These are phyloP conservation scores for Penicillium oxalicum DNA, from an alignment of 2,329 filamentous ascomycete species.

Conservation along the genomic window DNA sequence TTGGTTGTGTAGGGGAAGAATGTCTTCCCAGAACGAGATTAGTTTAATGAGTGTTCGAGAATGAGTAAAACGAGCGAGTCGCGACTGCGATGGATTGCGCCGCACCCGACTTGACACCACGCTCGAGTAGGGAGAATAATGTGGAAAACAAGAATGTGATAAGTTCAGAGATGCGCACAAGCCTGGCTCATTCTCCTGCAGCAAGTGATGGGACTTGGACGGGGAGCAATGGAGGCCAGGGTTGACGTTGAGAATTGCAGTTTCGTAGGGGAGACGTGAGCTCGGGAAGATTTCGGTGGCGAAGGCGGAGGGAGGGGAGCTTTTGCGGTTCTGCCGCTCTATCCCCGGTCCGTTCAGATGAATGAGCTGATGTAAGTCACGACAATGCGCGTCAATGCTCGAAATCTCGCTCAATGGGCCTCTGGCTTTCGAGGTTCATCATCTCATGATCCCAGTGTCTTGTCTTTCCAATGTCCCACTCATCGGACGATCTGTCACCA, in stretches of 20 bases:
- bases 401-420: slow-evolving; percentile 9
- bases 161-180: slow-evolving; percentile 27
- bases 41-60: slow-evolving; percentile 5
- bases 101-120: slow-evolving; percentile 30
- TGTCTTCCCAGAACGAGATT: slow-evolving; percentile 11
- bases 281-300: slow-evolving; percentile 35
- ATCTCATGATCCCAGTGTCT: neutral
- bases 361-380: slow-evolving; percentile 5
- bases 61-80: slow-evolving; percentile 18
- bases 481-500: slow-evolving; percentile 29
- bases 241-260: slow-evolving; percentile 15
- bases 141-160: slow-evolving; percentile 18
- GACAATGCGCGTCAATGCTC: slow-evolving; percentile 25
- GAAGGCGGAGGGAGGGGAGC: slow-evolving; percentile 29
- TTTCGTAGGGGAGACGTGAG: slow-evolving; percentile 21
- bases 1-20: slow-evolving; percentile 24
- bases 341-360: neutral
- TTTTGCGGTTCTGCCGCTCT: slow-evolving; percentile 15
- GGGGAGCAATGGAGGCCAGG: slow-evolving; percentile 25
- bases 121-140: slow-evolving; percentile 21
- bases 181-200: slow-evolving; percentile 34
- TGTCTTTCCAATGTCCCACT: slow-evolving; percentile 16
- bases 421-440: slow-evolving; percentile 1
- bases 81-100: slow-evolving; percentile 26
- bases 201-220: slow-evolving; percentile 23